Base-by-base conservation (phyloP, 2,329 filamentous ascomycete species). In the Chrysoporthe deuterocubensis region DNA sequence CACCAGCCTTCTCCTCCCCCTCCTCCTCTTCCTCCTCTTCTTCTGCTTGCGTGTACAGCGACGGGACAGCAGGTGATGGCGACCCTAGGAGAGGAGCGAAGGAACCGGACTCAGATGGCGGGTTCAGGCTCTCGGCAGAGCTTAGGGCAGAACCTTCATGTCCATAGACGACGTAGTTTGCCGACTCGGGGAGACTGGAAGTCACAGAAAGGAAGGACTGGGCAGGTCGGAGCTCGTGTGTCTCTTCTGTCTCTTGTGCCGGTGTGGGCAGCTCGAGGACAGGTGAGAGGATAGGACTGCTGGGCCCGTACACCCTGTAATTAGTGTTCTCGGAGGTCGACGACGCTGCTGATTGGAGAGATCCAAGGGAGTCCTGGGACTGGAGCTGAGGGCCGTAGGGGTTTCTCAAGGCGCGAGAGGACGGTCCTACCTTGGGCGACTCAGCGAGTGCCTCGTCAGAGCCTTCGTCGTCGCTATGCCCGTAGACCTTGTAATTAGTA, bases 401-500 rank as follows among this genome's bases (percentile, higher is more conserved):
- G 26, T 57, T 62, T 21, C 68, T 63, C 56, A 62, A 48, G 40
- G 63, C 57, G 26, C 61, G 62, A 34, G 62, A 58, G 40, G 66
- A 64, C 5, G 62, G 52, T 18, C 62, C 54, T 21, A 57, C 40
- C 34, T 21, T 42, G 16, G 59, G 46, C 13, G 59, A 62, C 21
- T 43, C 59, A 34, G 62, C 52, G 16, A 65, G 42, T 11, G 54
- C 68, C 58, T 68, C 68, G 54, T 68, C 59, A 37, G 68, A 66
- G 5, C 18, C 66, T 56, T 68, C 68, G 60, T 66, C 67, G 60
- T 64, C 63, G 71, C 82, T 84, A 67, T 81, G 81, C 48, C 78
- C 81, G 71, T 86, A 83, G 26, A 86, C 78, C 73, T 86, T 83
- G 80, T 86, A 86, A 72, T 89, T 88, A 57, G 83, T 81, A 18